Evolutionary conservation across 2,329 filamentous ascomycete genomes (phyloP).

Genomic region (Ceratocystiopsis sp.): DNA sequence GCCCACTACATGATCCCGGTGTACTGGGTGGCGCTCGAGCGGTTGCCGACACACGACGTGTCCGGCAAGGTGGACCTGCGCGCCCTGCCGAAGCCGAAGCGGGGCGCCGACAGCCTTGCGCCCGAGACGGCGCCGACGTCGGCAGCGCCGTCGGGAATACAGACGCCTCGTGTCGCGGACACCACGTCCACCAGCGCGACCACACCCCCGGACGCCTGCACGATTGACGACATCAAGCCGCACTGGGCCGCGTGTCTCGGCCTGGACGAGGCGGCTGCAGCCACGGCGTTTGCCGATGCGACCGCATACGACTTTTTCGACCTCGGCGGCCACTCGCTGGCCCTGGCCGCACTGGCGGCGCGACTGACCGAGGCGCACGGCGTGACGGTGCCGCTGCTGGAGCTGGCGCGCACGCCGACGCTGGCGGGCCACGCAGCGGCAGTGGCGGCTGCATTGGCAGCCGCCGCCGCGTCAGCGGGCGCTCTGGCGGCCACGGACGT

Average conservation of each 20-base stretch:
- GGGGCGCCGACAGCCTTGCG: constrained; percentile 21
- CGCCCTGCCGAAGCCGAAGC: constrained; percentile 50
- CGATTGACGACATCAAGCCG: constrained; percentile 48
- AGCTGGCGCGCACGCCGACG: constrained; percentile 54
- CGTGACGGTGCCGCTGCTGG: constrained; percentile 53
- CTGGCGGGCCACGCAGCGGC: constrained; percentile 56
- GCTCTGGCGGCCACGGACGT: neutral
- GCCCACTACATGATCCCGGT: constrained; percentile 75
- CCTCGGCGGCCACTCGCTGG: constrained; percentile 60
- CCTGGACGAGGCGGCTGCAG: constrained; percentile 29
- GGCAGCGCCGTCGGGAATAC: constrained; percentile 4
- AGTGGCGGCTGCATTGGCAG: constrained; percentile 56
- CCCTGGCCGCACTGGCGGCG: constrained; percentile 60
- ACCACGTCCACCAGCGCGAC: too few species aligned
- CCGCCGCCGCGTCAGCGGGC: constrained; percentile 26
- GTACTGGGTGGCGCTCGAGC: constrained; percentile 56
- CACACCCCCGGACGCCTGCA: constrained; percentile 9
- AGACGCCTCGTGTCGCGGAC: too few species aligned
- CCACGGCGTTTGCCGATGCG: constrained; percentile 31
- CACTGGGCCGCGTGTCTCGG: constrained; percentile 57
- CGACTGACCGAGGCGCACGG: constrained; percentile 53
- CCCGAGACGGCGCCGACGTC: constrained; percentile 22
- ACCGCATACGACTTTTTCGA: constrained; percentile 67
- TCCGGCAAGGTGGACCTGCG: constrained; percentile 67
- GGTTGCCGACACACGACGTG: constrained; percentile 58